Conservation (phyloP, 1,139 yeast species). For the Suhomyces chickasaworum region DNA sequence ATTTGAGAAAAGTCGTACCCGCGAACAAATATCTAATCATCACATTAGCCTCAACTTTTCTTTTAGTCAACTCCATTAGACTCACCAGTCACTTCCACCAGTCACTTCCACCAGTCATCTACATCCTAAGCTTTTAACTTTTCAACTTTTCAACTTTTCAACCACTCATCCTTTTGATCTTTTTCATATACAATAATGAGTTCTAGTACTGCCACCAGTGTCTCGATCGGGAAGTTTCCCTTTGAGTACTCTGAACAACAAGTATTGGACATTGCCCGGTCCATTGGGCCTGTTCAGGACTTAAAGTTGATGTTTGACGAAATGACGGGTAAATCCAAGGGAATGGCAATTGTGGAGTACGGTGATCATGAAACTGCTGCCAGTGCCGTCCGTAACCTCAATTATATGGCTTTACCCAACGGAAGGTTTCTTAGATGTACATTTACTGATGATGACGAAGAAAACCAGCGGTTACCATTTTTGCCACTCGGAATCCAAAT, state of each 20-base stretch:
- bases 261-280: constrained; percentile 70
- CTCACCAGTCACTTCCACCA: too few relatives aligned
- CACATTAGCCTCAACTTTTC: not conserved
- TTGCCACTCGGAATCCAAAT: constrained; percentile 55
- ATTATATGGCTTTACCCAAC: constrained; percentile 75
- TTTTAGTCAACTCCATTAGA: too few relatives aligned
- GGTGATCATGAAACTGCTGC: constrained; percentile 78
- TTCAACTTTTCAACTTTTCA: too few relatives aligned
- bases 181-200: too few relatives aligned
- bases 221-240: constrained; percentile 22
- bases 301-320: constrained; percentile 82
- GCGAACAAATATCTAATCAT: not conserved
- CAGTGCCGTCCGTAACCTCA: constrained; percentile 86
- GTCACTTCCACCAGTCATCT: not conserved
- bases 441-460: constrained; percentile 41
- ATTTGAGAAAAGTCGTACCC: not conserved
- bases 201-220: constrained; percentile 15
- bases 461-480: constrained; percentile 35
- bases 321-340: constrained; percentile 87
- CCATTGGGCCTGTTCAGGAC: constrained; percentile 85
- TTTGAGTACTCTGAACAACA: constrained; percentile 73
- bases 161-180: too few relatives aligned
- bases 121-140: too few relatives aligned
- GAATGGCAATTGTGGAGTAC: constrained; percentile 86
- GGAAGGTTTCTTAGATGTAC: constrained; percentile 70